Base-by-base conservation (phyloP, 2,329 filamentous ascomycete genomes). In the Pleoardoris graminearum region DNA sequence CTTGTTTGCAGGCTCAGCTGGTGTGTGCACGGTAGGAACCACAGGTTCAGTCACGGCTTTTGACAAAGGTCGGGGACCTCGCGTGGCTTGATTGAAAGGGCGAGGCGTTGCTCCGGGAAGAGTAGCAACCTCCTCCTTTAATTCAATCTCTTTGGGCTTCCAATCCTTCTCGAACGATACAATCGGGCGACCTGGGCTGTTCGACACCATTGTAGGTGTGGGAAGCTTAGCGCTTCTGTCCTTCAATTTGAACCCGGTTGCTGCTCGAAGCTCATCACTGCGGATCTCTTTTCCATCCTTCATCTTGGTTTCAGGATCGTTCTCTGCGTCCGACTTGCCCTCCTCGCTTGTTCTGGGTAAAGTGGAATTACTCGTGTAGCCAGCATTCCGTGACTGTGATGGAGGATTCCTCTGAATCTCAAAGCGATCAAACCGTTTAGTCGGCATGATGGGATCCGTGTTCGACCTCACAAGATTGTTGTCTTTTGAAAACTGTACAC, bases 161-260 rank as follows among this genome's bases (percentile, higher is more conserved):
- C 90, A 96, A 71, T 88, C 84, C 67, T 84, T 84, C 76, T 96
- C 84, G 81, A 97, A 97, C 82, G 93, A 97, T 81, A 97, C 93
- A 80, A 97, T 97, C 58, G 93, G 93, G 70, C 93, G 86, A 65
- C 91, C 91, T 65, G 89, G 88, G 69, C 83, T 89, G 77, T 97
- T 89, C 77, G 91, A 97, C 74, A 97, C 92, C 67, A 90, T 87
- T 49, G 89, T 90, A 60, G 93, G 93, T 67, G 88, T 93, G 23
- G 92, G 93, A 57, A 97, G 80, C 70, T 90, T 95, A 51, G 86
- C 76, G 75, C 91, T 97, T 68, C 92, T 87, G 74, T 96, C 91
- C 71, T 86, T 91, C 59, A 94, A 79, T 70, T 81, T 88, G 84
- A 95, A 95, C 75, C 89, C 94, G 7, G 93, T 97, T 49, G 93